These are phyloP conservation scores for Leishmania tarentolae DNA, from an alignment of 208 protist genomes.

Conservation along the genomic window DNA sequence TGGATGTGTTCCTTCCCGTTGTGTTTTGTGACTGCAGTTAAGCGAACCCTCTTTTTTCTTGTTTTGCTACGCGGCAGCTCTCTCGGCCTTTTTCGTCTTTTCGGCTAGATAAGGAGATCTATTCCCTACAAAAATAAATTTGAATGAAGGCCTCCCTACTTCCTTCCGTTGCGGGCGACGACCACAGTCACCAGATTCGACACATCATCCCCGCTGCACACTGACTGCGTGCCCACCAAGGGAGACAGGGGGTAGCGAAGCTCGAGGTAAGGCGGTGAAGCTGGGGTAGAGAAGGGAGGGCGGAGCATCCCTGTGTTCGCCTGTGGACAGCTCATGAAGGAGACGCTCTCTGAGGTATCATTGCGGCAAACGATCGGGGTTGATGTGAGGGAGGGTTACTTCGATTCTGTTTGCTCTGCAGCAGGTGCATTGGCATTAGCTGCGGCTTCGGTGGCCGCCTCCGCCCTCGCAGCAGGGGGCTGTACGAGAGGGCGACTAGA, in stretches of 20 bases:
- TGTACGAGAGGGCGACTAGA: slow-evolving; percentile 40
- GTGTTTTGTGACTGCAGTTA: neutral
- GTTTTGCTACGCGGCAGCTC: slow-evolving; percentile 16
- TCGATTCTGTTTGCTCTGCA: slow-evolving; percentile 1
- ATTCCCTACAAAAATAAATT: slow-evolving; percentile 30
- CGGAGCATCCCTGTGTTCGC: neutral
- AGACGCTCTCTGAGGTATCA: neutral
- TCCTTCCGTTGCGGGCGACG: neutral
- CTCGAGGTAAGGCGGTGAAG: neutral
- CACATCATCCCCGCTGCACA: neutral
- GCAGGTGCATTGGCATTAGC: neutral
- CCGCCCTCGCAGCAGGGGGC: slow-evolving; percentile 31
- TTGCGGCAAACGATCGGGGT: neutral
- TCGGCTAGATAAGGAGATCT: slow-evolving; percentile 30
- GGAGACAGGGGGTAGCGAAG: neutral
- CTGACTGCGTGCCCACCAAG: neutral
- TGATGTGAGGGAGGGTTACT: neutral
- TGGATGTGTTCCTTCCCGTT: neutral
- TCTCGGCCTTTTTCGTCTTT: slow-evolving; percentile 3
- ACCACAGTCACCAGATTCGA: neutral
- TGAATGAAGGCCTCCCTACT: neutral
- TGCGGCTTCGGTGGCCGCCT: slow-evolving; percentile 15
- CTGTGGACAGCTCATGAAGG: neutral
- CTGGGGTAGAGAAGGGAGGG: neutral
- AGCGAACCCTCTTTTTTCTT: neutral